Base-by-base conservation (phyloP, 2,329 filamentous ascomycete species). In the Madurella fahalii region DNA sequence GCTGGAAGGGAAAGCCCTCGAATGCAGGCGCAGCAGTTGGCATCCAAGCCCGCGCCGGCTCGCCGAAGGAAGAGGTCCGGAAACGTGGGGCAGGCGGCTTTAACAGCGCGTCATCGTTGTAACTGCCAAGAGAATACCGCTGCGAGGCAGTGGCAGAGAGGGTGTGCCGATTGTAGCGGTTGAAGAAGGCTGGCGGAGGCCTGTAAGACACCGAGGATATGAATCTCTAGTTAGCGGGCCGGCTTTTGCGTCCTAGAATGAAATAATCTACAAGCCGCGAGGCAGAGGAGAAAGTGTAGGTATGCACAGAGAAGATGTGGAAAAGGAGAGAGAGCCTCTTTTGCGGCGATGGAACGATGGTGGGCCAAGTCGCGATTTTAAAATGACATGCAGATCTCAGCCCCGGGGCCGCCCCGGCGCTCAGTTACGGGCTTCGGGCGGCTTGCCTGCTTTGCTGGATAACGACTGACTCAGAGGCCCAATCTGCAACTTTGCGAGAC, bases 121-220 rank as follows among this genome's bases (percentile, higher is more conserved):
- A 40, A 30, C 41, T 52, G 37, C 40, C 37, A 53, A 53, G 53
- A 18, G 47, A 53, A 43, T 54, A 53, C 54, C 56, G 58, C 16
- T 60, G 54, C 9, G 58, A 42, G 12, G 62, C 56, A 11, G 62
- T 47, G 40, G 60, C 58, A 11, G 62, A 64, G 40, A 53, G 52
- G 11, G 55, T 55, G 40, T 58, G 60, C 18, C 61, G 57, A 46
- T 64, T 58, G 16, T 58, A 47, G 40, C 56, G 61, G 51, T 64
- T 64, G 51, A 52, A 63, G 37, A 63, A 65, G 9, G 60, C 58
- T 8, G 59, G 61, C 11, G 64, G 64, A 32, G 64, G 64, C 4
- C 64, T 65, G 47, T 15, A 18, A 13, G 5, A 44, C n/a, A n/a
- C 37, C 20, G 16, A 17, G n/a, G 39, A 45, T 31, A 30, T 17